phyloP scores from a whole-genome alignment of 495 filamentous ascomycete species.

The Annulohypoxylon stygium region DNA sequence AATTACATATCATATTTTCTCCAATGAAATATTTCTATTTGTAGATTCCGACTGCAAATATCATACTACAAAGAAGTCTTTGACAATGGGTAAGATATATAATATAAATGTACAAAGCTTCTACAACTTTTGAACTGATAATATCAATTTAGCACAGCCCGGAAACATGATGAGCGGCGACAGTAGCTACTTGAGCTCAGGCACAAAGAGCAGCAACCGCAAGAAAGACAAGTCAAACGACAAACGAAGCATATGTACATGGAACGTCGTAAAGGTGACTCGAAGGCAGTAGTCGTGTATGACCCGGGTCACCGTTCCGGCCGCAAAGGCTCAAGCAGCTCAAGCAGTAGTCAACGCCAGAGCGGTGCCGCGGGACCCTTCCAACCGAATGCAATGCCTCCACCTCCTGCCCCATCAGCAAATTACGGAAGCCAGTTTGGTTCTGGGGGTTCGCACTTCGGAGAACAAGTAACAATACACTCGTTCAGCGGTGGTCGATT shows the following conservation, averaged over 20 bases:
- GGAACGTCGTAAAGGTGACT: slow-evolving; percentile 5
- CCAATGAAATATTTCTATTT: too few species aligned
- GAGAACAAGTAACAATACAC: background rate
- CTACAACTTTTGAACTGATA: background rate
- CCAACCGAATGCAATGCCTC: background rate
- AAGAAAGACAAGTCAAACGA: background rate
- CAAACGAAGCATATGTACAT: slow-evolving; percentile 2
- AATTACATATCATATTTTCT: too few species aligned
- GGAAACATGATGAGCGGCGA: background rate
- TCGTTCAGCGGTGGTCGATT: background rate
- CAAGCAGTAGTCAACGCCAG: background rate
- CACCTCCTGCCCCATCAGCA: background rate
- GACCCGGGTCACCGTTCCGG: background rate
- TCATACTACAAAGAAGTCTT: background rate
- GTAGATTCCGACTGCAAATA: too few species aligned
- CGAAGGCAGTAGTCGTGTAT: background rate
- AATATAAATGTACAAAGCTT: background rate
- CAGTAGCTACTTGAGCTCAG: background rate
- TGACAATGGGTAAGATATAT: background rate
- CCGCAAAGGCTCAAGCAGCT: background rate
- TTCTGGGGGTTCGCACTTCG: background rate
- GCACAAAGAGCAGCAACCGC: background rate
- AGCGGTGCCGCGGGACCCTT: background rate
- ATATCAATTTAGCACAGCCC: background rate
- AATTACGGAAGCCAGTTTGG: background rate